These are phyloP conservation scores for Pleodorina starrii DNA, from an alignment of 139 green algal genomes.

Conservation along the genomic window DNA sequence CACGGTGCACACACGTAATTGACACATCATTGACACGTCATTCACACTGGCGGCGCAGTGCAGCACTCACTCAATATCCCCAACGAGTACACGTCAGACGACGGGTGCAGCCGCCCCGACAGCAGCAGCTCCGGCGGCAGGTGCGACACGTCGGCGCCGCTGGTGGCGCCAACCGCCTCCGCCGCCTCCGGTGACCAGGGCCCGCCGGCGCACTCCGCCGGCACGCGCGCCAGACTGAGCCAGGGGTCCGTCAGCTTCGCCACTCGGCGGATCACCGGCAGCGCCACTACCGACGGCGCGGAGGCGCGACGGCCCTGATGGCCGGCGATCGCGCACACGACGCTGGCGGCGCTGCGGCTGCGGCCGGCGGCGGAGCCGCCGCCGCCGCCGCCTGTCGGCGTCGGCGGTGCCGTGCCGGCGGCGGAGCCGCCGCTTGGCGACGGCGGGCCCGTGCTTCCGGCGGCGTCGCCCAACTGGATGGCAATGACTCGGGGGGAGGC, in stretches of 20 bases:
- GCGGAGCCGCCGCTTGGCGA: background rate
- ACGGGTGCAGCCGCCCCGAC: slow-evolving; percentile 39
- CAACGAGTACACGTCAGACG: slow-evolving; percentile 56
- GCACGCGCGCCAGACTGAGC: slow-evolving; percentile 25
- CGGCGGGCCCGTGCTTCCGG: background rate
- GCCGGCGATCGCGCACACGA: background rate
- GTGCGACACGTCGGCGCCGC: slow-evolving; percentile 43
- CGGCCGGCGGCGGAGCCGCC: background rate
- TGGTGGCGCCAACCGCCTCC: background rate
- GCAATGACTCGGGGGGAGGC: background rate
- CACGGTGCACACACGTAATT: too few species aligned
- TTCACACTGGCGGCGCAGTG: background rate
- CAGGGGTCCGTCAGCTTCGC: slow-evolving; percentile 43
- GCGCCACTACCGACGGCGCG: background rate
- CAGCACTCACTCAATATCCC: slow-evolving; percentile 56
- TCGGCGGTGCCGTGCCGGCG: background rate
- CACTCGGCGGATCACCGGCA: slow-evolving; percentile 3
- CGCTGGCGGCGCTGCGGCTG: background rate
- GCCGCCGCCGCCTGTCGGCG: background rate
- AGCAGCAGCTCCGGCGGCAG: slow-evolving; percentile 64
- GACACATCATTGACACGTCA: too few species aligned
- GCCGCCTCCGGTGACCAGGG: slow-evolving; percentile 20
- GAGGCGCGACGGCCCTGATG: background rate
- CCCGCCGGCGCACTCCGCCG: slow-evolving; percentile 11
- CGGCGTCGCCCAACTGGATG: background rate